Conservation (phyloP, 208 protist genomes). For the Trypanosoma lewisi region DNA sequence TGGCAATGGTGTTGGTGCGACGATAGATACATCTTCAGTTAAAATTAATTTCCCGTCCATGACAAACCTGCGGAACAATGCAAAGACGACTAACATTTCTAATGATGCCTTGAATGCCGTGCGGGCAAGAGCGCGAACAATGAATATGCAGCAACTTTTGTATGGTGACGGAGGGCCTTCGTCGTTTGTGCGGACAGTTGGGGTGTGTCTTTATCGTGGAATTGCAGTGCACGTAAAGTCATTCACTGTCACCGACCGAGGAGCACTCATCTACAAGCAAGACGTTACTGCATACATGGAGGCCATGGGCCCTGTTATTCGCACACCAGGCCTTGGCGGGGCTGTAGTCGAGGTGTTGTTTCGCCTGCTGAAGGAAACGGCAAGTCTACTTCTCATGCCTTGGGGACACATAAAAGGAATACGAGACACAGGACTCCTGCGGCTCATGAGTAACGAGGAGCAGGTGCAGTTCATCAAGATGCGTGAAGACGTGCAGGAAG, state of each 20-base stretch:
- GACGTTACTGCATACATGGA: constrained; percentile 88
- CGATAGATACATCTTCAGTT: neutral
- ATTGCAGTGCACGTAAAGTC: constrained; percentile 72
- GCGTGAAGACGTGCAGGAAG: constrained; percentile 66
- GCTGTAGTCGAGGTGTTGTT: constrained; percentile 85
- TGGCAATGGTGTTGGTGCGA: neutral
- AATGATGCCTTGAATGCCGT: constrained; percentile 30
- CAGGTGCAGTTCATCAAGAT: constrained; percentile 78
- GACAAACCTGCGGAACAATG: neutral
- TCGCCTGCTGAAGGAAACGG: constrained; percentile 80
- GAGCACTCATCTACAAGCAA: constrained; percentile 85
- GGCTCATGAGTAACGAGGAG: constrained; percentile 73
- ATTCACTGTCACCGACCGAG: constrained; percentile 66
- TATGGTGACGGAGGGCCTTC: constrained; percentile 80
- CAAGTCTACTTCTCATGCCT: constrained; percentile 78
- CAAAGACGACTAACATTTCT: neutral
- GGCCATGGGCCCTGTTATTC: constrained; percentile 69
- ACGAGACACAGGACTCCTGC: constrained; percentile 68
- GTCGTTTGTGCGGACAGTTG: constrained; percentile 80
- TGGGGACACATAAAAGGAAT: constrained; percentile 84
- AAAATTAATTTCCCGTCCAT: neutral
- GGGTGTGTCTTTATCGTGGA: constrained; percentile 83
- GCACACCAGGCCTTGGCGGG: constrained; percentile 66
- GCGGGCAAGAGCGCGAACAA: constrained; percentile 61
- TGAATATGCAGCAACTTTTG: constrained; percentile 83